Conservation (phyloP, 495 filamentous ascomycete species). For the Penicillium crystallinum region DNA sequence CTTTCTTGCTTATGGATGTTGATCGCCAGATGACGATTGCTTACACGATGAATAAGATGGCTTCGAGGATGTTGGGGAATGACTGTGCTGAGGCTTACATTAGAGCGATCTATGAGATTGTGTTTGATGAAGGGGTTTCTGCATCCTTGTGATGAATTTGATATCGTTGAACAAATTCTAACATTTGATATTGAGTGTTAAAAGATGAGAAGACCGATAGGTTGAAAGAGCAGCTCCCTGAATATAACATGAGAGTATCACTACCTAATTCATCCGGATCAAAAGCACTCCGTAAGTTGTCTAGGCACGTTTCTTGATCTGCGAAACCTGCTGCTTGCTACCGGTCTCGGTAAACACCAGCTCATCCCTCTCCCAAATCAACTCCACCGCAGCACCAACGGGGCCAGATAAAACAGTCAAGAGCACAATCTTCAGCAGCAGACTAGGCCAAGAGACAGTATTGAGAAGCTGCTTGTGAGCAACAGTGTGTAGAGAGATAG, state of each 20-base stretch:
- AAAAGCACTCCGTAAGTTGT: background rate
- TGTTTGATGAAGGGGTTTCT: background rate
- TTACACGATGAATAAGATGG: constrained; percentile 45
- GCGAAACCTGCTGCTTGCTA: constrained; percentile 14
- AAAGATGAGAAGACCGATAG: no score
- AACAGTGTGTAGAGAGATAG: constrained; percentile 37
- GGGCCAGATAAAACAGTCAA: constrained; percentile 47
- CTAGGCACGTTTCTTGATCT: constrained; percentile 22
- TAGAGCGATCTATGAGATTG: constrained; percentile 29
- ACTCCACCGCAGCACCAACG: constrained; percentile 42
- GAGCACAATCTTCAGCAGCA: constrained; percentile 30
- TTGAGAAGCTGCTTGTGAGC: constrained; percentile 35
- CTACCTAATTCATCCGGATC: no score
- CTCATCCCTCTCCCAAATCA: constrained; percentile 57
- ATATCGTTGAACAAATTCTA: no score
- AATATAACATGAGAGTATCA: no score
- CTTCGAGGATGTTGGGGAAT: constrained; percentile 23
- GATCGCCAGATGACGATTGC: constrained; percentile 35
- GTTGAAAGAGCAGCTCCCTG: no score
- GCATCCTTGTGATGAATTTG: background rate
- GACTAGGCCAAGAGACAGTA: constrained; percentile 23
- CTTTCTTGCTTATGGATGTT: constrained; percentile 39
- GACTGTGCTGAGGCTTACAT: constrained; percentile 27
- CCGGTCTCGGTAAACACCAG: constrained; percentile 33
- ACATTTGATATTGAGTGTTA: no score